Evolutionary conservation across 306 rosid species (phyloP).

Genomic region (Cotoneaster glaucophyllus): DNA sequence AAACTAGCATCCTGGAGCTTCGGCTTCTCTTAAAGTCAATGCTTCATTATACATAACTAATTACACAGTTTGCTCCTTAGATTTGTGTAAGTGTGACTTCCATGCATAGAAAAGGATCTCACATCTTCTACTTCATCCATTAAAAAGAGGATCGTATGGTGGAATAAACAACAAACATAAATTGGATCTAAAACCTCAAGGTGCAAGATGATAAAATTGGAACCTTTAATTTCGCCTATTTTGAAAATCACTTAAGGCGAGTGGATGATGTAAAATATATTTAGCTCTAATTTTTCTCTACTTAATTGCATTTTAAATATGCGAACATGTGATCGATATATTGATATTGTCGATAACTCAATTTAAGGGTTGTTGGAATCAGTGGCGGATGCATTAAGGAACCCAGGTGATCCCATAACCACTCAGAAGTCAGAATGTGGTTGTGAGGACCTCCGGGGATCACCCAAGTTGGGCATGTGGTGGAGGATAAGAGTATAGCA

Average conservation of each 20-base stretch:
- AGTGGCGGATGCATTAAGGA: no score
- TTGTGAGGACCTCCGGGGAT: no score
- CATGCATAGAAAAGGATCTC: neutral
- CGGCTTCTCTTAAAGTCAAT: neutral
- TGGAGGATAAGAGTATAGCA: no score
- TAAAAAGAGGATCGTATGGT: neutral
- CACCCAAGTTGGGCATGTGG: no score
- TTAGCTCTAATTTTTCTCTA: neutral
- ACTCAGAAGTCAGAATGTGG: fast-evolving
- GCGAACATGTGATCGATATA: neutral
- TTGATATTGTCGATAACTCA: neutral
- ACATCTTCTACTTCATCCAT: neutral
- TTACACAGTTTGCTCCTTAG: neutral
- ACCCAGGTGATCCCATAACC: no score
- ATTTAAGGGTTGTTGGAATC: neutral
- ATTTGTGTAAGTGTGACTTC: neutral
- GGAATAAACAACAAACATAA: neutral
- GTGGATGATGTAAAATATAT: neutral
- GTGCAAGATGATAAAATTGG: no score
- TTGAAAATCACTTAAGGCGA: neutral
- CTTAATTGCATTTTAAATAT: neutral
- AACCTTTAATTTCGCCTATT: neutral
- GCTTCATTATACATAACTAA: neutral
- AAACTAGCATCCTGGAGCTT: neutral
- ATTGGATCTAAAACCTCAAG: no score